Conservation (phyloP, 305 asterid species). For the Fraxinus floribunda region DNA sequence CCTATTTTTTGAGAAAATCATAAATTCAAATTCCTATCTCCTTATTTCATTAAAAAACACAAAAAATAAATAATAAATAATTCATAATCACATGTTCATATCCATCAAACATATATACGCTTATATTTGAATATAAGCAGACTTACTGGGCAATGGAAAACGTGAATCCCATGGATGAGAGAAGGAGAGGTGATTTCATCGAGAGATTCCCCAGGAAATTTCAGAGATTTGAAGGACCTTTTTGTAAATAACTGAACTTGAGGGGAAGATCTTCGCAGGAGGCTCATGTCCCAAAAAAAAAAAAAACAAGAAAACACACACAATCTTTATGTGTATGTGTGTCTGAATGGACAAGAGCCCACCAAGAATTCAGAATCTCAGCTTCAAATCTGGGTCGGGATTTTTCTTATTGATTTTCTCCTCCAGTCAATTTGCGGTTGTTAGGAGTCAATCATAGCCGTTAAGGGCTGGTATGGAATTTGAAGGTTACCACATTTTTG, state of each 20-base stretch:
- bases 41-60: background rate
- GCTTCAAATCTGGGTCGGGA: background rate
- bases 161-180: conserved; percentile 81
- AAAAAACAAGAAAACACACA: conserved; percentile 11
- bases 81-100: conserved; percentile 3
- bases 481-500: background rate
- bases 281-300: conserved; percentile 54
- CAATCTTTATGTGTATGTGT: background rate
- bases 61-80: background rate
- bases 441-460: background rate
- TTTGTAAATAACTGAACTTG: conserved; percentile 37
- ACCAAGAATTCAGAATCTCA: conserved; percentile 4
- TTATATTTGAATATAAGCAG: background rate
- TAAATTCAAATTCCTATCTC: conserved; percentile 3
- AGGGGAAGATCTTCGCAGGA: conserved; percentile 42
- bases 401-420: background rate
- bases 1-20: conserved; percentile 43
- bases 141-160: conserved; percentile 84
- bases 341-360: background rate
- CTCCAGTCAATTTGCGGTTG: background rate
- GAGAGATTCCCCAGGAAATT: conserved; percentile 42
- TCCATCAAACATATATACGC: background rate
- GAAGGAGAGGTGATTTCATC: conserved; percentile 47
- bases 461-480: background rate
- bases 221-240: conserved; percentile 47